Base-by-base conservation (phyloP, 257 asterid species). In the Solanum lignicaule region DNA sequence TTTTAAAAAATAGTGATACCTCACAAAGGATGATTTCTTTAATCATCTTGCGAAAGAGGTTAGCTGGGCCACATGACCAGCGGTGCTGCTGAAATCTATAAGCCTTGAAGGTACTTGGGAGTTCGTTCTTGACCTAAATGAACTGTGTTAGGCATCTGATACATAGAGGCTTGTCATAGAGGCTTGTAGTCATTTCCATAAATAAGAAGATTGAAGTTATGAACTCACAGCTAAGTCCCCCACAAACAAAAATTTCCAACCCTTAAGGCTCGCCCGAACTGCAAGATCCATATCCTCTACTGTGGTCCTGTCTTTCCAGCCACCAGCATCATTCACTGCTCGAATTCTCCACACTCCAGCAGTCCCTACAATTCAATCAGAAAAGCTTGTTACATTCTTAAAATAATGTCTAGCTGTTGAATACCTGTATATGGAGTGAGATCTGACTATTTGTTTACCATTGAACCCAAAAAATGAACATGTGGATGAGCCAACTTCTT, bases 51-150 rank as follows among this genome's bases (percentile, higher is more conserved):
- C 95, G 90, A 83, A 95, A 93, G 85, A 96, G 95, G 91, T 95
- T 96, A 75, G 99, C 99, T 74, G 98, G 98, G 65, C 98, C 98
- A 48, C 97, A 94, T 60, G 98, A 95, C 98, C 99, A 96, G 79
- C 98, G 94, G 83, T 95, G 99, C 86, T 96, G 99, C 93, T 94
- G 99, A 87, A 55, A 95, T 87, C 98, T 91, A 75, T 94, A 96
- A 25, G 98, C 98, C 93, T 95, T 95, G 90, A 94, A 96, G 76
- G 95, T 95, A 87, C 99, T 96, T 48, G 98, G 98, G 29, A 95
- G 92, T 91, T 96, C 99, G 90, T 93, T 94, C 93, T 93, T 96
- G 2, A 96, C 99, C 99, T 95, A 91, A 82, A 90, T 75, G 72
- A 88, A 81, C 83, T 15, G 87, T 66, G 87, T 87, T 36, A 90